These are phyloP conservation scores for Pseudomonodictys pantanalensis DNA, from an alignment of 495 filamentous ascomycete species.

Conservation along the genomic window DNA sequence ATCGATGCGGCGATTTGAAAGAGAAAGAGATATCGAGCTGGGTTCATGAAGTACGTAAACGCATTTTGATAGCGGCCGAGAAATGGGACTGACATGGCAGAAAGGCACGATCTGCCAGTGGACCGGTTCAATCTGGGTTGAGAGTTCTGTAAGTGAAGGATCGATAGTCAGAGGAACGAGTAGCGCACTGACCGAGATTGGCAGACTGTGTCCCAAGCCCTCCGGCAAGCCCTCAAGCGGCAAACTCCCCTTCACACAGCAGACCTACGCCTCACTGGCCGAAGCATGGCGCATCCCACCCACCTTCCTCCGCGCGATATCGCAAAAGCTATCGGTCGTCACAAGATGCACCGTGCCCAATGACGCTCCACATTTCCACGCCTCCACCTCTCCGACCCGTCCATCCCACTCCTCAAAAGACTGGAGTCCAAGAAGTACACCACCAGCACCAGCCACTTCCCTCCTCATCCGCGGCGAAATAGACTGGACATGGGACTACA, in stretches of 20 bases:
- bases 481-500: constrained; percentile 22
- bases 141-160: not conserved
- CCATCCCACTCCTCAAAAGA: not conserved
- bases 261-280: not conserved
- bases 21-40: constrained; percentile 15
- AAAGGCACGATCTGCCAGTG: constrained; percentile 8
- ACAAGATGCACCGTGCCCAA: constrained; percentile 11
- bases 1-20: constrained; percentile 17
- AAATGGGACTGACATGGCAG: not conserved
- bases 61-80: not conserved
- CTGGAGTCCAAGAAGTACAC: not conserved
- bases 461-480: constrained; percentile 12
- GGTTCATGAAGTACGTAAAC: constrained; percentile 12
- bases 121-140: constrained; percentile 6
- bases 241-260: constrained; percentile 11
- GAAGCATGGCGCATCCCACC: constrained; percentile 14
- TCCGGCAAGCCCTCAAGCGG: constrained; percentile 17
- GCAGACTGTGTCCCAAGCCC: constrained; percentile 12
- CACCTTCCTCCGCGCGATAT: constrained; percentile 9
- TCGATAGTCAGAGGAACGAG: not conserved
- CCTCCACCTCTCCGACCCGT: not conserved
- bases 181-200: too few species aligned
- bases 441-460: not conserved
- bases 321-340: constrained; percentile 16
- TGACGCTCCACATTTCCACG: not conserved